phyloP scores from a whole-genome alignment of 176 grass and related monocot genomes.

The Zoysia japonica region DNA sequence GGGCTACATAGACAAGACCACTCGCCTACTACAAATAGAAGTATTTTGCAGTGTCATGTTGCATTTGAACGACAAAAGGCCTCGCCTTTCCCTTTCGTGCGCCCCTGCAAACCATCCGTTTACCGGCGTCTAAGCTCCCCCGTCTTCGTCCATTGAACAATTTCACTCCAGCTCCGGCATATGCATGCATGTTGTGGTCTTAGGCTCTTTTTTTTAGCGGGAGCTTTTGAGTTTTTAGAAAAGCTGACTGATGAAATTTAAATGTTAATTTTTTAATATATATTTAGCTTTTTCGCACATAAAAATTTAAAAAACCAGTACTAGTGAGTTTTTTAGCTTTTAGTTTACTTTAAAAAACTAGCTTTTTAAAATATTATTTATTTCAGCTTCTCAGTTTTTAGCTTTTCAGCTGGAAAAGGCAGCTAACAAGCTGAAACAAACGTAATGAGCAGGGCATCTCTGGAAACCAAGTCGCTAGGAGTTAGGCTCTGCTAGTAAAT shows the following conservation, averaged over 20 bases:
- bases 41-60: background rate
- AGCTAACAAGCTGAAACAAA: no score
- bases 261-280: no score
- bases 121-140: background rate
- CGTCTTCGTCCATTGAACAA: constrained; percentile 6
- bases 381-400: no score
- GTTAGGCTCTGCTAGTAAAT: background rate
- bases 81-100: constrained; percentile 17
- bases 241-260: no score
- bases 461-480: background rate
- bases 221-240: no score
- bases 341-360: no score
- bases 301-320: no score
- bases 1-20: background rate
- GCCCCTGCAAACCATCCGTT: background rate
- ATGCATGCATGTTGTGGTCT: background rate
- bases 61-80: background rate
- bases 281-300: no score
- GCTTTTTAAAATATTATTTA: no score
- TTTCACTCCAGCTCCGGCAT: background rate
- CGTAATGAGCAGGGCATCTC: background rate
- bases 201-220: no score
- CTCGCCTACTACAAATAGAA: background rate
- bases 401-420: no score
- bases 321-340: no score